These are phyloP conservation scores for Russula dissimulans DNA, from an alignment of 768 basidiomycete species.

Conservation along the genomic window DNA sequence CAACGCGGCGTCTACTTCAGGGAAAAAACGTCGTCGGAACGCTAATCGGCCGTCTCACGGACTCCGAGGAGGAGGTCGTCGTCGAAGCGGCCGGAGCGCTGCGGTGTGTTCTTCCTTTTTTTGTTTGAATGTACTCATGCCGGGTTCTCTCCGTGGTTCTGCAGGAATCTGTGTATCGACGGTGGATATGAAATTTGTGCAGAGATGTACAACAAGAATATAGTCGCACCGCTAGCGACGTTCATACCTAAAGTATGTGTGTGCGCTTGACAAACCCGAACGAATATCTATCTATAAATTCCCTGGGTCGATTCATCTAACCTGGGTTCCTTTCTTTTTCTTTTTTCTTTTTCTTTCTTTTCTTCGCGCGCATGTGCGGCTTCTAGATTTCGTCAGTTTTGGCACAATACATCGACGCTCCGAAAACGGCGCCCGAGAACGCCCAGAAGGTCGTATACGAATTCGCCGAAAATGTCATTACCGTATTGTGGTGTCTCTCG, in stretches of 20 bases:
- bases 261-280: neutral
- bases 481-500: conserved; percentile 90
- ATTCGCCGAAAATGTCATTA: conserved; percentile 88
- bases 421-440: conserved; percentile 58
- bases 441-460: conserved; percentile 72
- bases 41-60: conserved; percentile 79
- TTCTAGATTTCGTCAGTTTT: conserved; percentile 65
- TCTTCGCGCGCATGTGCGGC: neutral
- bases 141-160: neutral
- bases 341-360: neutral
- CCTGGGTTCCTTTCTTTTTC: no score
- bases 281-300: neutral
- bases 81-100: conserved; percentile 85
- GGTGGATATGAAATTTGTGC: conserved; percentile 93
- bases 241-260: conserved; percentile 66
- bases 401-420: conserved; percentile 51
- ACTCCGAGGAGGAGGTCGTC: conserved; percentile 83
- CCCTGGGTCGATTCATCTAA: neutral
- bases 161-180: conserved; percentile 87
- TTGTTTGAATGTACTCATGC: neutral
- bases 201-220: conserved; percentile 96
- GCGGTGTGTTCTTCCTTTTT: conserved; percentile 43
- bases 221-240: conserved; percentile 63
- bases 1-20: conserved; percentile 81
- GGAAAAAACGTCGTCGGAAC: conserved; percentile 85